phyloP scores from a whole-genome alignment of 805 yeast genomes.

The Myxozyma geophila region DNA sequence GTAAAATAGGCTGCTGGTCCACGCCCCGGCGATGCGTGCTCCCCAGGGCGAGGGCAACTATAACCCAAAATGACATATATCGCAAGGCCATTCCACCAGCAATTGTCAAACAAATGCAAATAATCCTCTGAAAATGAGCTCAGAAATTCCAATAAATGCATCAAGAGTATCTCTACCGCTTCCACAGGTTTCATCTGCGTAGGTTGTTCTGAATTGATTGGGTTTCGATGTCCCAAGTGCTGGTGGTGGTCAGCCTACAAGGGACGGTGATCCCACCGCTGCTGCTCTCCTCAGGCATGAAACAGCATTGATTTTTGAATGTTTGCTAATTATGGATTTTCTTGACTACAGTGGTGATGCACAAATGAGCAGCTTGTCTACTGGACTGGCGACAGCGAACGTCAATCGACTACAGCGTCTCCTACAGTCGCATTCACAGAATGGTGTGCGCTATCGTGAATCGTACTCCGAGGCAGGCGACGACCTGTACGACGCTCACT shows the following conservation, averaged over 20 bases:
- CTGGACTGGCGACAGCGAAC: background rate
- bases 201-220: background rate
- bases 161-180: slow-evolving; percentile 8
- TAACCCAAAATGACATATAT: too few relatives aligned
- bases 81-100: background rate
- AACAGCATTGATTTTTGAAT: background rate
- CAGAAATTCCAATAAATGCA: background rate
- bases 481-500: slow-evolving; percentile 6
- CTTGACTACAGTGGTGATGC: background rate
- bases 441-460: slow-evolving; percentile 1
- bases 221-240: background rate
- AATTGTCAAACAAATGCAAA: background rate
- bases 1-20: too few relatives aligned
- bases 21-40: too few relatives aligned
- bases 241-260: background rate
- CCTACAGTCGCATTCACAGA: background rate
- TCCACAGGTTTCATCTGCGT: slow-evolving; percentile 1
- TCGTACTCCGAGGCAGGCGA: slow-evolving; percentile 9
- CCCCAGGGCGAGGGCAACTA: too few relatives aligned
- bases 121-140: background rate
- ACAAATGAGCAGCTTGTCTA: background rate
- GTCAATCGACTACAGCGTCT: background rate
- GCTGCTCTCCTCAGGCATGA: background rate
- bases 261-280: background rate
- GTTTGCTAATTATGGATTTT: background rate